Base-by-base conservation (phyloP, 371 early-diverging fungal genomes). In the Mortierella sp. region DNA sequence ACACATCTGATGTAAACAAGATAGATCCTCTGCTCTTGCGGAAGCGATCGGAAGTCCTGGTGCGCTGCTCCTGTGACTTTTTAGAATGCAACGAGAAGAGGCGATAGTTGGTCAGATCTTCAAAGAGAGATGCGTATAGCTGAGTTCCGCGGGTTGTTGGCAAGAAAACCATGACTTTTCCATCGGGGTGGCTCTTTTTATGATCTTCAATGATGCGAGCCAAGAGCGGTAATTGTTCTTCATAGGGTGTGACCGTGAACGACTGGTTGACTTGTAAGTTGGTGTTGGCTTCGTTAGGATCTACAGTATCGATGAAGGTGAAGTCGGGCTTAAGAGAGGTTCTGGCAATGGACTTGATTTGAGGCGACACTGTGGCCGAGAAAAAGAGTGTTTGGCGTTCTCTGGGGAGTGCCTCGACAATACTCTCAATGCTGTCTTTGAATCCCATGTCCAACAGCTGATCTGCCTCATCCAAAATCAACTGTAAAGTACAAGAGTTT, bases 391-490 rank as follows among this genome's bases (percentile, higher is more conserved):
- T 98, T 84, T 98, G 98, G 55, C 99, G 93, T 17, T 94, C 83
- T 37, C 85, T 83, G 22, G 99, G 96, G 12, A 98, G 89, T 19
- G 89, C 68, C 0, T 82, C 79, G 37, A 96, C 84, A 76, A 99
- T 98, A 47, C 87, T 82, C 68, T 94, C 89, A 49, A 99, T 89
- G 77, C 97, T 97, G 4, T 91, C 89, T 78, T 93, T 93, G 93
- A 99, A 99, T 29, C 99, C 99, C 96, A 97, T 95, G 68, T 99
- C 98, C 63, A 99, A 86, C 82, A 99, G 89, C 82, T 96, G 92
- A 85, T 99, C 99, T 15, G 99, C 99, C 86, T 99, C 99, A 84
- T 99, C 99, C 78, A 99, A 86, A 51, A 99, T 92, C 61, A 99
- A 85, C 85, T 91, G 87, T n/a, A 34, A 9, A 3, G 23, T 35